Evolutionary conservation across 805 yeast species (phyloP), one percentile per base, ranked within the genome.

Genomic region (Jamesozyma piceae): DNA sequence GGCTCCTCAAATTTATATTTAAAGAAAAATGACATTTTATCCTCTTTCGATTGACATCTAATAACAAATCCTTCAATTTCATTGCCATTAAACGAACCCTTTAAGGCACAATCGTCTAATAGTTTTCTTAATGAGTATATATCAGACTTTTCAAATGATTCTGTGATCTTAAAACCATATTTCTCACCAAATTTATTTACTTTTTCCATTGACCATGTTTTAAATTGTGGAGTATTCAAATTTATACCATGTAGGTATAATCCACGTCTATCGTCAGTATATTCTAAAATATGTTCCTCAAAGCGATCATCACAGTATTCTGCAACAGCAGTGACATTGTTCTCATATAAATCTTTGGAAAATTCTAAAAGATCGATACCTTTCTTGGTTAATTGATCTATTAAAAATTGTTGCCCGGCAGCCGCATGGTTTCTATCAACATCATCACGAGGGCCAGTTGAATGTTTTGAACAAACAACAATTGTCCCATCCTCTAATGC

Each of bases 1-100:
- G 98, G 98, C 63, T 92, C 95, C 51, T 88, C 95, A 60, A 92
- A 92, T 62, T 92, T 92, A 67, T 69, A 92, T 64, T 92, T 92
- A 75, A 88, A 92, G 62, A 90, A 85, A 54, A 74, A 87, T 48
- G 80, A 84, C 11, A 46, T 47, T 1, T 49, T 45, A 19, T 46
- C 45, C 0, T 37, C 47, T 5, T 46, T 48, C 6, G 51, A 44
- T 37, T 72, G 69, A 52, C 89, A 77, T 43, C 98, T 71, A 3
- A 92, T 70, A 1, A 92, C 99, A 66, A 90, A 92, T 0, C 99
- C 99, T 64, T 92, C 99, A 6, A 85, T 73, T 49, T 87, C 96
- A 31, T 70, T 66, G 1, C 75, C 78, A 1, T 82, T 65, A 62
- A 77, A 87, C 1, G 78, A 70, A 0, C 97, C 97, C 0, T 82